Percentiles rank a stretch among this genome's conserved stretches.
Conservation (phyloP, 805 yeast genomes). For the Sugiyamaella americana region DNA sequence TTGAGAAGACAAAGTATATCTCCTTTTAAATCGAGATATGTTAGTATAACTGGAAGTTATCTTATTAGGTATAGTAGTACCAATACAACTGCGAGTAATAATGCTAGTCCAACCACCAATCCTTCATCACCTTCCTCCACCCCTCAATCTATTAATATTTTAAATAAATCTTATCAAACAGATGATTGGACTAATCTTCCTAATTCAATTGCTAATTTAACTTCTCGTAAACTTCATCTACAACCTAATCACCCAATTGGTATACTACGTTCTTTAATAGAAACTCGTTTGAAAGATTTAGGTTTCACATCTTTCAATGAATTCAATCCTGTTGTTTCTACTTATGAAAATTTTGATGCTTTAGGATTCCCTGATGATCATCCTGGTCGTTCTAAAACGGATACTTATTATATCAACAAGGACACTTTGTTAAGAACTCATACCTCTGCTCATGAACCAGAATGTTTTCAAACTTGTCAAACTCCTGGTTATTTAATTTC, state of each 20-base stretch:
- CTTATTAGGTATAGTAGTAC: too few species aligned
- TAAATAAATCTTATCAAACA: constrained; percentile 47
- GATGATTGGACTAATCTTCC: constrained; percentile 88
- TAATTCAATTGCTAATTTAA: constrained; percentile 57
- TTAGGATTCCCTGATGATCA: constrained; percentile 88
- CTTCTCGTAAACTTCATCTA: constrained; percentile 68
- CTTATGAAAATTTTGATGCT: constrained; percentile 81
- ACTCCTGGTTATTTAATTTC: constrained; percentile 88
- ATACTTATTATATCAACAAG: constrained; percentile 83
- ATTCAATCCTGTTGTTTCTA: constrained; percentile 77
- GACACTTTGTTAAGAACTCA: constrained; percentile 77
- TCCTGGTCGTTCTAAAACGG: constrained; percentile 88
- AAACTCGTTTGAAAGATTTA: constrained; percentile 53
- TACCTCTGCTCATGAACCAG: constrained; percentile 93
- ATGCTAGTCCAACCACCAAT: too few species aligned
- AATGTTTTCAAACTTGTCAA: constrained; percentile 59
- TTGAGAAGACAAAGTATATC: too few species aligned
- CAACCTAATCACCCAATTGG: constrained; percentile 84
- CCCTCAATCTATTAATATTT: too few species aligned
- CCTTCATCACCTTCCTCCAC: too few species aligned
- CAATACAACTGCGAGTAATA: too few species aligned
- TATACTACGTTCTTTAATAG: constrained; percentile 69
- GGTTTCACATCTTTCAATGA: constrained; percentile 71
- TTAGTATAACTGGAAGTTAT: too few species aligned
- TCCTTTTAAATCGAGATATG: too few species aligned